phyloP scores from a whole-genome alignment of 2,329 filamentous ascomycete species.

The Penicillium sp. region DNA sequence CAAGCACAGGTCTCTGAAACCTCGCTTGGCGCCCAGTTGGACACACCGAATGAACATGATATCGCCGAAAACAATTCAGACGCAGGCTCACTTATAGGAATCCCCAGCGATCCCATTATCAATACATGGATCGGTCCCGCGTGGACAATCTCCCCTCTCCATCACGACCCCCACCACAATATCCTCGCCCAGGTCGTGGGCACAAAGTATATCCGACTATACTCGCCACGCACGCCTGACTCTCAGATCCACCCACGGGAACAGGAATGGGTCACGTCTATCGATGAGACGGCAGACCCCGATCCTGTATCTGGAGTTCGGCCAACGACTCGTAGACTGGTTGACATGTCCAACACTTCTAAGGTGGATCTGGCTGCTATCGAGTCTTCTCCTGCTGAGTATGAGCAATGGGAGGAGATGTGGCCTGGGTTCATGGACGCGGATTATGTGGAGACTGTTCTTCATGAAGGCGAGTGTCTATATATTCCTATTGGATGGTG shows the following conservation, averaged over 20 bases:
- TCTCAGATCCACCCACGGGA: constrained; percentile 42
- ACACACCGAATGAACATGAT: background rate
- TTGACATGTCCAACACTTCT: constrained; percentile 94
- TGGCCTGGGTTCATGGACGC: constrained; percentile 59
- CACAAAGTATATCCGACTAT: constrained; percentile 86
- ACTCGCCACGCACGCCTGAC: constrained; percentile 63
- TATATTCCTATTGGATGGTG: constrained; percentile 96
- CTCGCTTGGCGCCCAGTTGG: background rate
- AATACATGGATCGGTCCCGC: constrained; percentile 93
- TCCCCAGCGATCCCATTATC: constrained; percentile 58
- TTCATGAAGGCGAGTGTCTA: constrained; percentile 77
- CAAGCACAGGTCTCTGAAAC: background rate
- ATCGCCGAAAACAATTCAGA: constrained; percentile 9
- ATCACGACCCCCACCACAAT: constrained; percentile 94
- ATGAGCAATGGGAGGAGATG: constrained; percentile 42
- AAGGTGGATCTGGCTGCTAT: constrained; percentile 70
- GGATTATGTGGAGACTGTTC: constrained; percentile 69
- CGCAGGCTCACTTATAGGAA: constrained; percentile 9
- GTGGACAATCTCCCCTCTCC: constrained; percentile 84
- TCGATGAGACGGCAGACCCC: background rate
- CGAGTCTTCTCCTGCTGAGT: constrained; percentile 52
- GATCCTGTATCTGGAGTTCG: background rate
- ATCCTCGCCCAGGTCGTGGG: constrained; percentile 87
- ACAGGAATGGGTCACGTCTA: constrained; percentile 34
- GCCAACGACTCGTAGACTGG: constrained; percentile 29